phyloP scores from a whole-genome alignment of 768 basidiomycete genomes.

The Suillus occidentalis region DNA sequence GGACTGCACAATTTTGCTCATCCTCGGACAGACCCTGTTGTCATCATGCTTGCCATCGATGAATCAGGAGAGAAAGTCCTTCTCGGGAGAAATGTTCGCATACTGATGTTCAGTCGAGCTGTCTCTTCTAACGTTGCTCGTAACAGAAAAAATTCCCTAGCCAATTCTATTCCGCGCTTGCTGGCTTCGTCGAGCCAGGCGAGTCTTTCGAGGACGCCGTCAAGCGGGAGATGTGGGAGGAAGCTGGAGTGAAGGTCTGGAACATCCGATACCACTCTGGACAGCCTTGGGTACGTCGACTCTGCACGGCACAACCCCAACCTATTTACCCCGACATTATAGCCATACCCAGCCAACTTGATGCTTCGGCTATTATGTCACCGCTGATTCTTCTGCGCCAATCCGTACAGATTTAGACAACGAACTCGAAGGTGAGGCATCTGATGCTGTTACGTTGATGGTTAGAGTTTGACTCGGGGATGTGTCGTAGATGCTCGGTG shows the following conservation, averaged over 20 bases:
- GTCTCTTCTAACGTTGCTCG: neutral
- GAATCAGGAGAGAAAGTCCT: conserved; percentile 80
- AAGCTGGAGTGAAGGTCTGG: conserved; percentile 87
- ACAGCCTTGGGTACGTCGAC: conserved; percentile 74
- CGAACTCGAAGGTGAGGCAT: conserved; percentile 78
- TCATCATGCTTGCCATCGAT: conserved; percentile 88
- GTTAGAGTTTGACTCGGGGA: conserved; percentile 1
- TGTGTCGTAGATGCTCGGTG: conserved; percentile 73
- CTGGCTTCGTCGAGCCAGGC: conserved; percentile 93
- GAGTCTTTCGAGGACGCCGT: conserved; percentile 96
- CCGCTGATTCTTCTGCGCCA: conserved; percentile 68
- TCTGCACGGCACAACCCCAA: neutral
- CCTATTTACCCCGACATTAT: conserved; percentile 29
- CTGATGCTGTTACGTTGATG: neutral
- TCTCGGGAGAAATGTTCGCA: conserved; percentile 78
- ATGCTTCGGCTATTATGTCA: conserved; percentile 91
- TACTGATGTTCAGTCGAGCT: neutral
- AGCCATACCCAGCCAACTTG: conserved; percentile 86
- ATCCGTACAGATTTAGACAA: conserved; percentile 90
- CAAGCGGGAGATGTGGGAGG: conserved; percentile 91
- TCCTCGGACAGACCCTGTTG: conserved; percentile 83
- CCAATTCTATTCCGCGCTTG: conserved; percentile 84
- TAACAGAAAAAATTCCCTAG: conserved; percentile 61
- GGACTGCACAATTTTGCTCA: conserved; percentile 88
- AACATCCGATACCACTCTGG: conserved; percentile 82